Evolutionary conservation across 495 filamentous ascomycete species (phyloP), one percentile per base, ranked within the genome.

Genomic region (Cudoniella acicularis): DNA sequence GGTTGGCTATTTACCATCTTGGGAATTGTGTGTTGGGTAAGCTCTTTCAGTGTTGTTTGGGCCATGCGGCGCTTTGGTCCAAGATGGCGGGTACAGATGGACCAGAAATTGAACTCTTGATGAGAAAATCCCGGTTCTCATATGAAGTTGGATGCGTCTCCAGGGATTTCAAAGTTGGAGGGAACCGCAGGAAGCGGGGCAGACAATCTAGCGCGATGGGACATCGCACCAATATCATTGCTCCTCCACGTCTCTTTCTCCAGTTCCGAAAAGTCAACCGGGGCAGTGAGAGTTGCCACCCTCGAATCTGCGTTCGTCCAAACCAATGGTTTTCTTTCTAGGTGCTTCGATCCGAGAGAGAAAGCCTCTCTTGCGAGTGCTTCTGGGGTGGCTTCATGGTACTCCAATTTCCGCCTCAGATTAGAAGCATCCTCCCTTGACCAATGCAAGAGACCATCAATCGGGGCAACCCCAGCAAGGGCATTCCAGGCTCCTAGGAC

Each of bases 1-100:
- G 93, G 92, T 0, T 96, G 92, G 91, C 63, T 96, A 36, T 90
- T 91, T 62, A 96, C 93, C 2, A 87, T 87, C 26, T 61, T 97
- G 0, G 88, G 85, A 0, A 54, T 90, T 18, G 75, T 91, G 51
- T 77, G 82, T 4, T 79, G 87, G 63, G 56, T 80, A 0, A 75
- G 70, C 56, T 76, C 77, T 0, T 77, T 72, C 25, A 54, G 72
- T 10, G 83, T 86, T 13, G 80, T 96, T 22, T 83, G 81, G 73
- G 71, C 79, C 2, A 87, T 96, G 77, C 81, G 77, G 70, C 75
- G 75, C 48, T 88, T 74, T 57, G 87, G 85, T 0, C 77, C 81
- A 17, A 71, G 71, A 43, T 94, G 91, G 91, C 78, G 90, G 69
- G 65, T 75, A 62, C 70, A 67, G 49, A 90, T 94, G 89, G 84